Evolutionary conservation across 1,284 basidiomycete genomes (phyloP), one percentile per base, ranked within the genome.

Genomic region (Heterobasidion occidentale): DNA sequence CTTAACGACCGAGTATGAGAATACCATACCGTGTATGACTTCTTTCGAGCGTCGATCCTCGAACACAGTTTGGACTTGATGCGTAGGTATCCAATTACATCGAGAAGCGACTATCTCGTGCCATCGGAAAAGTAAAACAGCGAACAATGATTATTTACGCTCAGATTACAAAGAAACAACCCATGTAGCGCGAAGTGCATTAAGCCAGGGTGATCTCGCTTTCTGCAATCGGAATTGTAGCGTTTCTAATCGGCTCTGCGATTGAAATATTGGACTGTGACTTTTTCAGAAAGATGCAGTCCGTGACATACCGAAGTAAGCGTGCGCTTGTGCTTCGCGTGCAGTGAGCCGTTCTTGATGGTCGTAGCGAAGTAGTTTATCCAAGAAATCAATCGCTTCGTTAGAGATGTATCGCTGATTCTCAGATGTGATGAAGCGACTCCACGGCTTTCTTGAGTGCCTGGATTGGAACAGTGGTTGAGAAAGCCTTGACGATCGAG

Each of bases 321-420:
- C 79, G 67, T 97, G 94, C 19, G 76, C 78, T 71, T 95, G 92
- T 9, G 91, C 91, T 72, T 98, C 94, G 62, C 85, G 80, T 49
- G 96, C 96, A 33, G 96, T 99, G 60, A 98, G 78, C 55, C 96
- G 86, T 69, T 98, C 94, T 76, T 97, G 94, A 70, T 98, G 96
- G 70, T 98, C 93, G 71, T 98, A 99, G 51, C 92, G 86, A 65
- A 99, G 81, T 50, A 99, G 79, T 74, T 95, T 95, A 76, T 99
- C 96, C 60, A 99, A 74, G 67, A 98, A 90, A 75, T 98, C 94
- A 65, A 95, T 90, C n/a, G 94, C 94, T 68, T 96, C 94, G 69
- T 94, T 97, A n/a, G 93, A 94, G 63, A 98, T 94, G 73, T 92
- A 98, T 56, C 94, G 85, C 72, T 97, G 93, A 71, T 98, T 98